phyloP scores from a whole-genome alignment of 768 basidiomycete genomes.

The Suillus occidentalis region DNA sequence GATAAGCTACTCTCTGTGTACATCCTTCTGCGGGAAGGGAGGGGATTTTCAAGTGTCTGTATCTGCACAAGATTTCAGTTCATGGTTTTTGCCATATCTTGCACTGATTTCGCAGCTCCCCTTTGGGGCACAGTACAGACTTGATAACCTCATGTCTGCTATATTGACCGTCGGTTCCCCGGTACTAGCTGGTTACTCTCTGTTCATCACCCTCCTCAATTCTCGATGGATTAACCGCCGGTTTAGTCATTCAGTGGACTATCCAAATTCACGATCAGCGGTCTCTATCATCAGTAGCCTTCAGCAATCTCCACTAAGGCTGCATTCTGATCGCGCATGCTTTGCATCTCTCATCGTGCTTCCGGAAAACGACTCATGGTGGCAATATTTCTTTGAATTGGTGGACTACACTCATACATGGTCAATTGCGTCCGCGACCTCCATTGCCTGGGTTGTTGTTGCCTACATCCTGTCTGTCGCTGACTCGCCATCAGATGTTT shows the following conservation, averaged over 20 bases:
- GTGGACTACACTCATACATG: conserved; percentile 37
- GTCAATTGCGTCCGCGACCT: conserved; percentile 33
- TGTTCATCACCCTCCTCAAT: conserved; percentile 35
- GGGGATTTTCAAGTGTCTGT: no score
- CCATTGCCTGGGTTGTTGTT: conserved; percentile 36
- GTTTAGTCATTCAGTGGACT: conserved; percentile 27
- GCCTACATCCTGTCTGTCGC: conserved; percentile 34
- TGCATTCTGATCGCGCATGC: conserved; percentile 18
- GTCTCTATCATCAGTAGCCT: conserved; percentile 34
- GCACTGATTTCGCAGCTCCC: no score
- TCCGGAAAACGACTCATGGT: conserved; percentile 38
- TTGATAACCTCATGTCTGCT: conserved; percentile 32
- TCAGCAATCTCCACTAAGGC: conserved; percentile 36
- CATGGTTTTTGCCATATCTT: no score
- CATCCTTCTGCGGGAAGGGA: no score
- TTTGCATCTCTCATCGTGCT: conserved; percentile 38
- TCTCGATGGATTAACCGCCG: conserved; percentile 39
- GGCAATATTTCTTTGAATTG: conserved; percentile 30
- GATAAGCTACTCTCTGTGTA: no score
- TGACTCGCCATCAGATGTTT: conserved; percentile 19
- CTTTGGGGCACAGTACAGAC: no score
- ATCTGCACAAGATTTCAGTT: no score
- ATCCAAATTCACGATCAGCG: conserved; percentile 22
- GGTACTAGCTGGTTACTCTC: conserved; percentile 33
- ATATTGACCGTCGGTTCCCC: conserved; percentile 47